A percentile compares a stretch with the other conserved stretches of the same genome.
Conservation (phyloP, 2,329 filamentous ascomycete species). For the Cladosporium colombiae region DNA sequence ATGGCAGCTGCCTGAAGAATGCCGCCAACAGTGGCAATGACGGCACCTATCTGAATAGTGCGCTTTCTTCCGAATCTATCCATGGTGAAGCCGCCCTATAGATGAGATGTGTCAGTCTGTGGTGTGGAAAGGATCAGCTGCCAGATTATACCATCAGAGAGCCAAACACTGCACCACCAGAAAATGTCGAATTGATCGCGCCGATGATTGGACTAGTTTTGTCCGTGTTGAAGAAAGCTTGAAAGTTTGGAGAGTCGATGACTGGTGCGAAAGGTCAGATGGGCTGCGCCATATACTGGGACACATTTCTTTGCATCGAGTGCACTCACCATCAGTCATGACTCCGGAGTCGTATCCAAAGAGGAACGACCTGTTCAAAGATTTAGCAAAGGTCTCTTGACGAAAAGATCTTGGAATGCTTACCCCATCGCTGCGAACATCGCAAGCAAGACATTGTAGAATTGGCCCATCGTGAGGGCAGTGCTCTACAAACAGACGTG, state of each 20-base stretch:
- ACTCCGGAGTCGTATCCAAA: conserved; percentile 52
- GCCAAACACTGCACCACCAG: conserved; percentile 34
- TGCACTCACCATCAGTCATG: conserved; percentile 44
- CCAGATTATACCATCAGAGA: conserved; percentile 47
- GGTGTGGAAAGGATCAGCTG: not conserved
- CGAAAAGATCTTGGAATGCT: not conserved
- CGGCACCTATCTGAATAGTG: conserved; percentile 61
- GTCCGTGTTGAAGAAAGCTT: conserved; percentile 54
- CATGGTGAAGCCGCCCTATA: conserved; percentile 53
- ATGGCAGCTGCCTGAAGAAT: conserved; percentile 60
- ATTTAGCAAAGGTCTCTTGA: conserved; percentile 19
- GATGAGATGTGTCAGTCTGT: conserved; percentile 2
- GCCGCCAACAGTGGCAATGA: conserved; percentile 60
- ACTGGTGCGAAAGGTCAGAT: conserved; percentile 30
- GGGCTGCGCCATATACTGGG: not conserved
- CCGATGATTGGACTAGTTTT: conserved; percentile 43
- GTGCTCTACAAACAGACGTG: not conserved
- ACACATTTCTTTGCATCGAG: not conserved
- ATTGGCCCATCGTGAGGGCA: conserved; percentile 13
- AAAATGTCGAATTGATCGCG: conserved; percentile 45
- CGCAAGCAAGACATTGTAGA: conserved; percentile 34
- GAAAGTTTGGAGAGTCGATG: conserved; percentile 58
- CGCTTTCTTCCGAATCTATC: conserved; percentile 61
- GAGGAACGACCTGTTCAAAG: conserved; percentile 38
- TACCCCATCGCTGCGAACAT: conserved; percentile 34